These are phyloP conservation scores for Ogataea chonburiensis DNA, from an alignment of 805 yeast species.

Conservation along the genomic window DNA sequence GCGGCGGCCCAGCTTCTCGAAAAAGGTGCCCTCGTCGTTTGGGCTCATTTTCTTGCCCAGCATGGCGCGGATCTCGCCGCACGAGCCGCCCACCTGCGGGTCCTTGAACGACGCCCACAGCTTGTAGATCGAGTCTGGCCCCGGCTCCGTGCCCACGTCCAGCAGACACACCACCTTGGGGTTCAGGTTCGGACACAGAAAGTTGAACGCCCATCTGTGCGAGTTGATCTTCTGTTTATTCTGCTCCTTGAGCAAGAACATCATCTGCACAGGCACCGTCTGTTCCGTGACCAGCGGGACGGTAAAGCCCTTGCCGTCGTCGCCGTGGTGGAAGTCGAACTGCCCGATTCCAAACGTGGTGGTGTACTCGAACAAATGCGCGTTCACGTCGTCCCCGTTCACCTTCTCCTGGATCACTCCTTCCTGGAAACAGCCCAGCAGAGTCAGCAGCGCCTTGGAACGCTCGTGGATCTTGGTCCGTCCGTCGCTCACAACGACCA, in stretches of 20 bases:
- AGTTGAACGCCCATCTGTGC: slow-evolving; percentile 95
- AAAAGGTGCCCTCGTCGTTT: slow-evolving; percentile 31
- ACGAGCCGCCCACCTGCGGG: slow-evolving; percentile 90
- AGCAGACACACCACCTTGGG: slow-evolving; percentile 81
- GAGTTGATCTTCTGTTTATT: slow-evolving; percentile 90
- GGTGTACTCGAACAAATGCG: slow-evolving; percentile 92
- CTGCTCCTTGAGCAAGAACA: slow-evolving; percentile 85
- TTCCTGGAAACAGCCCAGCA: slow-evolving; percentile 88
- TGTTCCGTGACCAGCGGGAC: slow-evolving; percentile 65
- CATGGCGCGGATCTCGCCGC: slow-evolving; percentile 92
- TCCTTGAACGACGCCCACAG: slow-evolving; percentile 83
- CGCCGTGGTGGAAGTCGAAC: slow-evolving; percentile 46
- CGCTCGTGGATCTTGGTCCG: slow-evolving; percentile 77
- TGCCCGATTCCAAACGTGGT: slow-evolving; percentile 75
- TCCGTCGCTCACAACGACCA: slow-evolving; percentile 88
- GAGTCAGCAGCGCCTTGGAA: slow-evolving; percentile 74
- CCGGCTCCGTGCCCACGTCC: slow-evolving; percentile 95
- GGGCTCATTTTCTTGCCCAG: slow-evolving; percentile 32
- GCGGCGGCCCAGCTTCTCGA: slow-evolving; percentile 24
- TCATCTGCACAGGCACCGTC: slow-evolving; percentile 77
- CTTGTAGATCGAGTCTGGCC: slow-evolving; percentile 80
- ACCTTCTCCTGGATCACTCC: slow-evolving; percentile 91
- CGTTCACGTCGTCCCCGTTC: slow-evolving; percentile 74
- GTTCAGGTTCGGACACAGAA: slow-evolving; percentile 75
- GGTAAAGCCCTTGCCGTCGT: slow-evolving; percentile 42